A percentile compares a stretch with the other conserved stretches of the same genome.
phyloP scores from a whole-genome alignment of 352 stramenopile genomes.

The Thalassiosira delicatula region DNA sequence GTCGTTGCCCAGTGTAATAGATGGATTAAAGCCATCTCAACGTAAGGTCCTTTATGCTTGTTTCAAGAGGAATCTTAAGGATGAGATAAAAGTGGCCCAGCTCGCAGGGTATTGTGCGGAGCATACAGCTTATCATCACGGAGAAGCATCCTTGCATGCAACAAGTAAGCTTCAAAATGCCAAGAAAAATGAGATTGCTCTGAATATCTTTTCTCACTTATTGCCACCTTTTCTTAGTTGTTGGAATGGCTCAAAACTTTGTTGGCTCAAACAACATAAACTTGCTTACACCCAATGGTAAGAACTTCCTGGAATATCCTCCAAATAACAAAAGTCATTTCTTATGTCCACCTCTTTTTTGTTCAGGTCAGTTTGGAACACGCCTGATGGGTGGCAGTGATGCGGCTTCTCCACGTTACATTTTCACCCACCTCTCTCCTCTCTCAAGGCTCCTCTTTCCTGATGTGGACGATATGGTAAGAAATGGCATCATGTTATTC shows the following conservation, averaged over 20 bases:
- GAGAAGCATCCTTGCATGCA: conserved; percentile 91
- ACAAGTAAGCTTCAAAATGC: conserved; percentile 80
- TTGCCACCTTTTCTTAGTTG: conserved; percentile 79
- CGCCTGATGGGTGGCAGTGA: conserved; percentile 96
- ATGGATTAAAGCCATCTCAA: conserved; percentile 98
- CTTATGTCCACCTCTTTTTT: background rate
- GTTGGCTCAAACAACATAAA: conserved; percentile 98
- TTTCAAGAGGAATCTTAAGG: conserved; percentile 97
- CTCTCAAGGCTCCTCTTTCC: conserved; percentile 95
- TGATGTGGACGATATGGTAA: conserved; percentile 91
- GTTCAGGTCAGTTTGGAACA: conserved; percentile 94
- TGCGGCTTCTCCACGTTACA: conserved; percentile 94
- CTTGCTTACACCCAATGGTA: background rate
- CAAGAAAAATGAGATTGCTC: background rate
- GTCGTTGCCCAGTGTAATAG: conserved; percentile 93
- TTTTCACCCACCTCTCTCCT: conserved; percentile 96
- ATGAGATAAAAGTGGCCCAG: conserved; percentile 91
- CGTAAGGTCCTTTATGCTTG: conserved; percentile 97
- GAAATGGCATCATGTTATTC: background rate
- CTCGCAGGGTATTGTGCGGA: conserved; percentile 96
- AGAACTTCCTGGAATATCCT: too few relatives aligned
- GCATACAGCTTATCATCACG: conserved; percentile 98
- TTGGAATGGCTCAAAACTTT: conserved; percentile 98
- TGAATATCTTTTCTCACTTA: background rate
- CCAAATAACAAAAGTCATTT: too few relatives aligned